Percentiles rank a stretch among this genome's conserved stretches.
Conservation (phyloP, 345 rosid species). For the Citrus australasica region DNA sequence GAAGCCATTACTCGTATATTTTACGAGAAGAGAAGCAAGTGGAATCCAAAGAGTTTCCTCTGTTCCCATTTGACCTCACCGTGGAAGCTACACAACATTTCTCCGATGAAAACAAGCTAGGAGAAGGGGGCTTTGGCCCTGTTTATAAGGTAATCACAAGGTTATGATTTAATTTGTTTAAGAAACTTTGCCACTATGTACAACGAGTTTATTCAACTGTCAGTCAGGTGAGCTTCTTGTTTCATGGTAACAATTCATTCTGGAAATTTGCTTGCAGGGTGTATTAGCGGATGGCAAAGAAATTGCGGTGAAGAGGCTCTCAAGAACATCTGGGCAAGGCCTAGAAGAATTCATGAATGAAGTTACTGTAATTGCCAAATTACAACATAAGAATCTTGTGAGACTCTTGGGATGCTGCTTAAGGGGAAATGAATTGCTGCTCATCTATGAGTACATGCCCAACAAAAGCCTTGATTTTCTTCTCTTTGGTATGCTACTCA, state of each 20-base stretch:
- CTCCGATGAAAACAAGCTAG: slow-evolving; percentile 32
- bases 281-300: slow-evolving; percentile 7
- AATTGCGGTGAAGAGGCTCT: slow-evolving; percentile 19
- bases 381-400: slow-evolving; percentile 27
- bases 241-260: neutral
- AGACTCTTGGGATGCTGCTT: slow-evolving; percentile 27
- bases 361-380: slow-evolving; percentile 12
- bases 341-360: slow-evolving; percentile 25
- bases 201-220: neutral
- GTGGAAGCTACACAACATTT: slow-evolving; percentile 27
- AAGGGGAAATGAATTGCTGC: slow-evolving; percentile 17
- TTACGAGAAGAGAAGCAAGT: neutral
- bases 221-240: neutral
- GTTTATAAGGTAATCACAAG: slow-evolving; percentile 34
- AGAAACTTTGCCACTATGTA: neutral
- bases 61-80: slow-evolving; percentile 17
- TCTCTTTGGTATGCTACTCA: slow-evolving; percentile 17
- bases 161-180: neutral
- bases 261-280: neutral
- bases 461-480: slow-evolving; percentile 24
- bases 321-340: slow-evolving; percentile 25
- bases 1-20: neutral
- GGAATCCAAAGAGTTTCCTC: slow-evolving; percentile 22
- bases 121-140: slow-evolving; percentile 50
- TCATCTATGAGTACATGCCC: slow-evolving; percentile 25